Base-by-base conservation (phyloP, 768 basidiomycete species). In the Lentinula aciculospora region DNA sequence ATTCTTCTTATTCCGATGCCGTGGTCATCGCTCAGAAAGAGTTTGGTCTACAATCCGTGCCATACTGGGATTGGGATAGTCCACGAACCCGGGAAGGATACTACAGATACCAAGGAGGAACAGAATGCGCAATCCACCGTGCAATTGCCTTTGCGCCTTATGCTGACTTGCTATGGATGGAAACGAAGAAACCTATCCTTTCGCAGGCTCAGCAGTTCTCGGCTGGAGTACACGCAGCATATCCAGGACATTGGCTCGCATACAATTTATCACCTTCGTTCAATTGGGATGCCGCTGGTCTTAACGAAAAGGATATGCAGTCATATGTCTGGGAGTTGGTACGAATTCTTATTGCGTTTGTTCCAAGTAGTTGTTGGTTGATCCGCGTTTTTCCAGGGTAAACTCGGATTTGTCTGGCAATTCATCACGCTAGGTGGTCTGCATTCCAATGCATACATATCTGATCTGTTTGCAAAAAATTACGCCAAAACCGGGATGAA, bases 401-500 rank as follows among this genome's bases (percentile, higher is more conserved):
- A 89, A 76, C 84, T 97, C 47, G 95, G 95, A 34, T 98, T 98
- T 72, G 88, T 94, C 64, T 98, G 95, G 94, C 95, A 98, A 72
- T 98, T 99, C 77, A 97, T 98, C 72, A 97, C 95, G 64, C 91
- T 99, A 60, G 97, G 84, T 44, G 97, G 97, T 58, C 80, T 99
- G 42, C 97, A 99, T 70, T 96, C 95, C 60, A 99, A 97, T 72
- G 97, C 88, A 29, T 96, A 94, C 72, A 98, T 98, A 69, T 92
- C 88, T 63, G 94, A 98, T 69, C 73, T 89, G 23, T 98, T 99
- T 71, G 96, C 97, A 3, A 72, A 83, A 64, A 81, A 88, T 53
- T 98, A 85, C 69, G 88, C 93, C 36, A 88, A 86, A 72, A 95
- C 96, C 61, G 97, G 96, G 40, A 99, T 99, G 97, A 94, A 98